These are phyloP conservation scores for Colletotrichum musicola DNA, from an alignment of 2,329 filamentous ascomycete genomes.

Conservation along the genomic window DNA sequence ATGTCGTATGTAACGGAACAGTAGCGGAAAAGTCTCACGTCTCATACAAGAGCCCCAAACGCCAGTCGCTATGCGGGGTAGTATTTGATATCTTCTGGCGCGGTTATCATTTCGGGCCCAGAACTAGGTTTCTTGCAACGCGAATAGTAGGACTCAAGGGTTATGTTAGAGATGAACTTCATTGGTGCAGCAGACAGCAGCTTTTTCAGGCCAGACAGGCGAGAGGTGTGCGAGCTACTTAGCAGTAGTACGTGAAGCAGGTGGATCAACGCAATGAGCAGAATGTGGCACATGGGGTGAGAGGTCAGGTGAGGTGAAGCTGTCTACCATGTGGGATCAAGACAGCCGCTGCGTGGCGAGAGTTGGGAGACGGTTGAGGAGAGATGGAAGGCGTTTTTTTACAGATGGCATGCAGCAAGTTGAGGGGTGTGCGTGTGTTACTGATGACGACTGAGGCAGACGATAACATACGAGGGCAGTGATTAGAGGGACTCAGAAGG, in stretches of 20 bases:
- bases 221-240: not conserved
- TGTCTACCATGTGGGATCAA: not conserved
- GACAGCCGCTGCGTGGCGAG: not conserved
- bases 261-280: not conserved
- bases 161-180: constrained; percentile 33
- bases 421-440: too few species aligned
- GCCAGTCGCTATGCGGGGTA: constrained; percentile 25
- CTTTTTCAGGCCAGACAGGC: constrained; percentile 9
- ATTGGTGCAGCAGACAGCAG: not conserved
- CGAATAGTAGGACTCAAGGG: constrained; percentile 15
- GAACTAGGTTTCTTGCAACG: constrained; percentile 9
- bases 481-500: too few species aligned
- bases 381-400: not conserved
- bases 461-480: too few species aligned
- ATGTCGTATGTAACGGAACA: constrained; percentile 28
- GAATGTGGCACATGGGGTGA: not conserved
- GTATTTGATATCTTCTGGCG: constrained; percentile 28
- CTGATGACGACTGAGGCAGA: too few species aligned
- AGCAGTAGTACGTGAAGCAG: not conserved
- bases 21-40: constrained; percentile 33
- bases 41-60: constrained; percentile 38
- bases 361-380: too few species aligned
- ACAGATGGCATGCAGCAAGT: too few species aligned
- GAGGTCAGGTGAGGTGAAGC: not conserved
- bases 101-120: constrained; percentile 15